Evolutionary conservation across 2,329 filamentous ascomycete species (phyloP).

Genomic region (Penicillium sp.): DNA sequence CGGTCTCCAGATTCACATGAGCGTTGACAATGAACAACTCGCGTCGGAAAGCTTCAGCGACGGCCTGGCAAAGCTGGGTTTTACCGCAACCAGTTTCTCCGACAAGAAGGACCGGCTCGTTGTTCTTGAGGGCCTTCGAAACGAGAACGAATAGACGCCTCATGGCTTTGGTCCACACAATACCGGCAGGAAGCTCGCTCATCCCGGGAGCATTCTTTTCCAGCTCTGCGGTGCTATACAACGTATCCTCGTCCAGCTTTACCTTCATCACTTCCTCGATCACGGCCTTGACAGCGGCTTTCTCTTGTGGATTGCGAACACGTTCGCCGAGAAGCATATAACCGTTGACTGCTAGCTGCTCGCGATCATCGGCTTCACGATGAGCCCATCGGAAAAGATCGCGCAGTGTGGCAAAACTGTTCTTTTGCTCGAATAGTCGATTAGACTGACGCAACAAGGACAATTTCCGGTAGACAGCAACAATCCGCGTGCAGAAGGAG

Average conservation of each 20-base stretch:
- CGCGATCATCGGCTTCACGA: constrained; percentile 75
- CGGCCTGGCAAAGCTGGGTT: constrained; percentile 89
- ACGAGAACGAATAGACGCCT: constrained; percentile 85
- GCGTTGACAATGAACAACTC: constrained; percentile 89
- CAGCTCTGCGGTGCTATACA: constrained; percentile 66
- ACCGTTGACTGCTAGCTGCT: constrained; percentile 86
- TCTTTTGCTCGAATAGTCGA: constrained; percentile 92
- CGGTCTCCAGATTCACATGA: constrained; percentile 96
- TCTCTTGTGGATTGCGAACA: constrained; percentile 86
- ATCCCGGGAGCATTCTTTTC: constrained; percentile 54
- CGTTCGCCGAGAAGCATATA: constrained; percentile 96
- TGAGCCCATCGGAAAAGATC: constrained; percentile 96
- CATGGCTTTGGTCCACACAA: constrained; percentile 97
- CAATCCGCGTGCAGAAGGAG: constrained; percentile 86
- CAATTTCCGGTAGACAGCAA: constrained; percentile 89
- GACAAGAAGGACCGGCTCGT: constrained; percentile 90
- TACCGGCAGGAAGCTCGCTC: constrained; percentile 35
- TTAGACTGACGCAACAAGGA: constrained; percentile 86
- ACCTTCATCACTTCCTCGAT: constrained; percentile 92
- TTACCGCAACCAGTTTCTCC: constrained; percentile 98
- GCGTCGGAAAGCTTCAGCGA: constrained; percentile 75
- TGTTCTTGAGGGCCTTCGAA: constrained; percentile 78
- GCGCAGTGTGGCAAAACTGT: constrained; percentile 91
- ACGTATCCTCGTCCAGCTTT: constrained; percentile 65
- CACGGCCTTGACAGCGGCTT: constrained; percentile 75